Evolutionary conservation across 169 alveolate species (phyloP), one percentile per base, ranked within the genome.

Genomic region (Cryptosporidium ryanae): DNA sequence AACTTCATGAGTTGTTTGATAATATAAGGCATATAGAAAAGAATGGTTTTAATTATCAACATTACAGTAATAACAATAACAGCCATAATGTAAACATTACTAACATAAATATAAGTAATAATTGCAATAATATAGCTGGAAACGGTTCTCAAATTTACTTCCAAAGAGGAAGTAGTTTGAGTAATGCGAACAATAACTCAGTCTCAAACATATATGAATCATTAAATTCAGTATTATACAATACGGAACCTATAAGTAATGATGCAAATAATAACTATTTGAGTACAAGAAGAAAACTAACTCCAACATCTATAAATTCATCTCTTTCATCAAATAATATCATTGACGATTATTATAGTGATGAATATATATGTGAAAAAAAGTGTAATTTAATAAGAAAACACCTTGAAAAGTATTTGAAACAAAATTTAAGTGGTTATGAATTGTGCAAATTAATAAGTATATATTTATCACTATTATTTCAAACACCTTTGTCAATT

Each of bases 231-330:
- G 13, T 52, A 31, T 38, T 38, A 21, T 31, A 38, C 25, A 38
- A 29, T 17, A 27, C 65, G 6, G 71, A 55, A 29, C 43, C 57
- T 25, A 38, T 32, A 23, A 55, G 38, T 15, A 29, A 31, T 29
- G 6, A 54, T 8, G 7, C 34, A 38, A 61, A 25, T 61, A 76
- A 44, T 59, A 43, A 61, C 2, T 38, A 21, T 18, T 32, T 55
- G 23, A 15, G 18, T 18, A 34, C 29, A 18, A 55, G 71, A 34
- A 76, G 87, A 46, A 55, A 50, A 27, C 43, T 76, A 46, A 76
- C 87, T 54, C 87, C 87, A 10, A 76, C 87, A 17, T 76, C 87
- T 8, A 76, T 76, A 8, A 76, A 76, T 55, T 76, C 87, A 17
- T 76, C 87, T 15, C 54, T 76, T n/a, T 76, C 87, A 27, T 76